Evolutionary conservation across 371 early-diverging fungal species (phyloP).

Genomic region (Mortierella sp.): DNA sequence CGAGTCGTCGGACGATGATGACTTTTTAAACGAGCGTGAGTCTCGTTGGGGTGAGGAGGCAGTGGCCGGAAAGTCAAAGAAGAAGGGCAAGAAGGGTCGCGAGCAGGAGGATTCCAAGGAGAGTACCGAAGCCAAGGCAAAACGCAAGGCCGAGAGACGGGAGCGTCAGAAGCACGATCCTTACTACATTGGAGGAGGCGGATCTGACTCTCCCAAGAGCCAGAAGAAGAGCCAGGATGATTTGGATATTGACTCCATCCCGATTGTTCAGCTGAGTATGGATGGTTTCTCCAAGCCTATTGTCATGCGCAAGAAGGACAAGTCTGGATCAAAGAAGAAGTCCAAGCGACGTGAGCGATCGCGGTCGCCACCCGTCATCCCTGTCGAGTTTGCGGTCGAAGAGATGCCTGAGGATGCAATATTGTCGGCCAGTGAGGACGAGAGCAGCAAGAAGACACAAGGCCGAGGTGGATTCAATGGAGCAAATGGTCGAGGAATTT

Average conservation of each 20-base stretch:
- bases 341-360: conserved; percentile 58
- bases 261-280: conserved; percentile 81
- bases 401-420: conserved; percentile 79
- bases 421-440: conserved; percentile 64
- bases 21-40: conserved; percentile 51
- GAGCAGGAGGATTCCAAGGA: conserved; percentile 46
- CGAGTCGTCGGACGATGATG: conserved; percentile 54
- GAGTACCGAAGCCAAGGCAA: conserved; percentile 39
- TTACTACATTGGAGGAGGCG: conserved; percentile 74
- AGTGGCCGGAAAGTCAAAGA: conserved; percentile 45
- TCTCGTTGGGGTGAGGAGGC: conserved; percentile 49
- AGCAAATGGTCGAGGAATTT: conserved; percentile 55
- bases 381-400: conserved; percentile 70
- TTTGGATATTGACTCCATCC: conserved; percentile 85
- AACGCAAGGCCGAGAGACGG: conserved; percentile 71
- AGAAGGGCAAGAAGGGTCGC: conserved; percentile 59
- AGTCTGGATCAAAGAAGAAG: conserved; percentile 51
- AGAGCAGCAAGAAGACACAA: conserved; percentile 16
- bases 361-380: conserved; percentile 60
- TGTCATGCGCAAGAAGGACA: conserved; percentile 38
- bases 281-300: conserved; percentile 66
- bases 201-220: conserved; percentile 22
- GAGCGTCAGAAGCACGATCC: conserved; percentile 80
- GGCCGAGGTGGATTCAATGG: conserved; percentile 15
- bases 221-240: conserved; percentile 59